Evolutionary conservation across 495 filamentous ascomycete species (phyloP).

Genomic region (Hyaloscypha hepaticicola): DNA sequence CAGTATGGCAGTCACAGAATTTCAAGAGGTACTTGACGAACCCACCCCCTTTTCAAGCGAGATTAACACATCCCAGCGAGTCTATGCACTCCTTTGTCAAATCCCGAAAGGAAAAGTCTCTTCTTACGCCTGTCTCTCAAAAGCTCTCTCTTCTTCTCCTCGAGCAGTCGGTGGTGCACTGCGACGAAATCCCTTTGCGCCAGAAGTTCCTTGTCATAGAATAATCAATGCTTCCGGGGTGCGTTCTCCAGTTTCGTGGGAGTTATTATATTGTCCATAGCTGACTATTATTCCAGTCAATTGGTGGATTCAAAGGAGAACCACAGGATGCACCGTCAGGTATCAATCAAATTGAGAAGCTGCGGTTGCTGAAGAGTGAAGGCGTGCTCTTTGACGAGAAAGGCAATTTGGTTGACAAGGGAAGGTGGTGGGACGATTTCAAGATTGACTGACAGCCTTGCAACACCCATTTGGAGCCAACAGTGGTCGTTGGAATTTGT

Average conservation of each 20-base stretch:
- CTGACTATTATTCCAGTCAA: slow-evolving; percentile 36
- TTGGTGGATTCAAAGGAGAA: slow-evolving; percentile 55
- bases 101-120: slow-evolving; percentile 69
- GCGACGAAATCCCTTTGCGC: slow-evolving; percentile 68
- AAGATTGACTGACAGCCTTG: slow-evolving; percentile 25
- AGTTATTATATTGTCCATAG: neutral
- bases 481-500: no score
- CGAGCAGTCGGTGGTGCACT: slow-evolving; percentile 79
- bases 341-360: slow-evolving; percentile 46
- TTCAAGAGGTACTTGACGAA: slow-evolving; percentile 19
- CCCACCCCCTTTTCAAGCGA: neutral
- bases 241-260: slow-evolving; percentile 7
- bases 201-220: slow-evolving; percentile 57
- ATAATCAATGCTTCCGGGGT: slow-evolving; percentile 37
- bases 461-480: neutral
- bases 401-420: slow-evolving; percentile 42
- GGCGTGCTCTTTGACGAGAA: slow-evolving; percentile 48
- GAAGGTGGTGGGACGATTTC: slow-evolving; percentile 43
- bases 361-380: slow-evolving; percentile 43
- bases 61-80: slow-evolving; percentile 15
- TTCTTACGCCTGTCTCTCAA: slow-evolving; percentile 70
- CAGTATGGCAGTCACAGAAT: slow-evolving; percentile 26
- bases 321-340: slow-evolving; percentile 49
- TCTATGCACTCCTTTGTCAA: slow-evolving; percentile 54
- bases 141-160: slow-evolving; percentile 65